Conservation (phyloP, 2,329 filamentous ascomycete species). For the Venturia oleaginea region DNA sequence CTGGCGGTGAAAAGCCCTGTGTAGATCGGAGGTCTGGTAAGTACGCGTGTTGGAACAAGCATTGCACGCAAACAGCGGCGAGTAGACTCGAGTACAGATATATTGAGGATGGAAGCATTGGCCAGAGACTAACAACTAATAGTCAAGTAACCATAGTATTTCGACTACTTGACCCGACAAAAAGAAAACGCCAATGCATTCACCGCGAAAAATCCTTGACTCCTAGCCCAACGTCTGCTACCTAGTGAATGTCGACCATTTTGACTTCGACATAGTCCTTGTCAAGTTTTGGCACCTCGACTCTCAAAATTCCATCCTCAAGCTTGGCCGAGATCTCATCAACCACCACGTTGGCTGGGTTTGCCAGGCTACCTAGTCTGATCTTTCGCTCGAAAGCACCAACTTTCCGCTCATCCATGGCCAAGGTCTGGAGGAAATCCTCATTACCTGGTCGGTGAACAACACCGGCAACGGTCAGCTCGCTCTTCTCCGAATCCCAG, state of each 20-base stretch:
- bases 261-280: conserved; percentile 51
- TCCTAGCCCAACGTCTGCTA: background rate
- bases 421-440: conserved; percentile 56
- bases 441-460: conserved; percentile 62
- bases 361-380: conserved; percentile 45
- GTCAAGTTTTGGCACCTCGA: conserved; percentile 69
- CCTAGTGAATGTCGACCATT: conserved; percentile 43
- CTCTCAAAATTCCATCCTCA: conserved; percentile 65
- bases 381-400: conserved; percentile 68
- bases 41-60: too few relatives aligned
- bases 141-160: too few relatives aligned
- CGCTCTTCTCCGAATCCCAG: conserved; percentile 61
- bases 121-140: too few relatives aligned
- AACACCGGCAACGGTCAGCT: conserved; percentile 61
- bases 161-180: background rate
- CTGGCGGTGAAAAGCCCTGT: too few relatives aligned
- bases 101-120: too few relatives aligned
- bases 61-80: too few relatives aligned
- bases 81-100: too few relatives aligned
- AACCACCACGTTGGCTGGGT: conserved; percentile 55
- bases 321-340: conserved; percentile 64
- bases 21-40: too few relatives aligned
- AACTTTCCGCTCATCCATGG: conserved; percentile 58
- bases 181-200: background rate
- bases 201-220: background rate